A percentile compares a stretch with the other conserved stretches of the same genome.
phyloP scores from a whole-genome alignment of 1,284 basidiomycete genomes.

The Puccinia brachypodii region DNA sequence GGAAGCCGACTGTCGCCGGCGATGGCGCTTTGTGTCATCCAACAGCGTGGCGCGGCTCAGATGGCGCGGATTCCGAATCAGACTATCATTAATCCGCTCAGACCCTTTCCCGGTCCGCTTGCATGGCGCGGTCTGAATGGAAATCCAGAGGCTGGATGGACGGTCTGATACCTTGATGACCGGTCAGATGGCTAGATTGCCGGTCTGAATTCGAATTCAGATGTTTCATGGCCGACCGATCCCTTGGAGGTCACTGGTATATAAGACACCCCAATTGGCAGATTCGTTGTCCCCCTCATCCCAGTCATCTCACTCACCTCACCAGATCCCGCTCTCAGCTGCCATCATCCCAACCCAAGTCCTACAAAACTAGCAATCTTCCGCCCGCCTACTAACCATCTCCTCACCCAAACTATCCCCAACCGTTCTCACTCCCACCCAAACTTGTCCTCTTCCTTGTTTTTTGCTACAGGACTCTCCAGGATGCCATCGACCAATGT shows the following conservation, averaged over 20 bases:
- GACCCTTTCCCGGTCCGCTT: too few relatives aligned
- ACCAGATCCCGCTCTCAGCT: background rate
- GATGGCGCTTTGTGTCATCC: background rate
- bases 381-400: background rate
- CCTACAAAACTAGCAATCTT: background rate
- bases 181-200: background rate
- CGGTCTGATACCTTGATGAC: background rate
- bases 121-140: too few relatives aligned
- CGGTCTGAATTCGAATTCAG: background rate
- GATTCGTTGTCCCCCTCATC: too few relatives aligned
- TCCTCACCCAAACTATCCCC: background rate
- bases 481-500: background rate
- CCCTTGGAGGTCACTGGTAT: background rate
- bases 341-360: background rate
- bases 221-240: background rate
- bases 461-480: background rate
- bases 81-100: too few relatives aligned
- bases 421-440: too few relatives aligned
- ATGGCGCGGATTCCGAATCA: too few relatives aligned
- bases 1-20: background rate
- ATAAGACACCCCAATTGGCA: too few relatives aligned
- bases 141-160: too few relatives aligned
- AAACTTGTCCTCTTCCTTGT: background rate
- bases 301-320: background rate
- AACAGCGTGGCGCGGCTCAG: background rate